Conservation (phyloP, 2,329 filamentous ascomycete genomes). For the Ceratocystiopsis brevicomis region DNA sequence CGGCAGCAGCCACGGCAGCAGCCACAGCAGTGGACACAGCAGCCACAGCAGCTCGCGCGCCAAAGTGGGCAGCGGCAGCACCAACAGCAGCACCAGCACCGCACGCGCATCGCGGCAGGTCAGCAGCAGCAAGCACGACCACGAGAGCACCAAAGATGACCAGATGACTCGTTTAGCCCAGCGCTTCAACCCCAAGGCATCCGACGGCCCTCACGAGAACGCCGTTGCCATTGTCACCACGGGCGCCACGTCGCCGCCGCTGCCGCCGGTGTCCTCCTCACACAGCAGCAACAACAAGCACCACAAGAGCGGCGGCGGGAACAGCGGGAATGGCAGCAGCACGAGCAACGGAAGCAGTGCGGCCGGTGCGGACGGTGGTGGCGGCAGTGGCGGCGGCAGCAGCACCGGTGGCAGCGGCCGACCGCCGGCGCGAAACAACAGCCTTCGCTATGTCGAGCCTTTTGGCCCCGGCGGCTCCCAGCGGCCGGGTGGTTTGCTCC, state of each 20-base stretch:
- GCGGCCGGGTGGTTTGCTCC: not conserved
- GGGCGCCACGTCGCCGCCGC: not conserved
- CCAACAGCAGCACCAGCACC: not conserved
- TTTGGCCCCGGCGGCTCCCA: not conserved
- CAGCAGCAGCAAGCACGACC: not conserved
- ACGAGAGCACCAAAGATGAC: constrained; percentile 1
- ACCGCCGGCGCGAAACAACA: too few species aligned
- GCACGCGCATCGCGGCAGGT: not conserved
- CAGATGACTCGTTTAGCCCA: constrained; percentile 14
- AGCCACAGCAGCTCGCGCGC: not conserved
- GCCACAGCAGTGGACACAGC: not conserved
- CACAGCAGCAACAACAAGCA: not conserved
- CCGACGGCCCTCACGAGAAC: not conserved
- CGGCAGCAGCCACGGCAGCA: not conserved
- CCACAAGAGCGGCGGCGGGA: not conserved
- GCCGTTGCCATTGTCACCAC: not conserved
- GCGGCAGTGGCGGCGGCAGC: constrained; percentile 12
- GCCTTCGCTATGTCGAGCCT: not conserved
- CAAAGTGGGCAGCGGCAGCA: not conserved
- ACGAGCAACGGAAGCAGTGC: constrained; percentile 11
- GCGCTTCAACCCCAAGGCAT: constrained; percentile 10
- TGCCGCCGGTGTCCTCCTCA: not conserved
- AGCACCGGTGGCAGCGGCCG: not conserved
- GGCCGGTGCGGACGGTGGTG: constrained; percentile 2
- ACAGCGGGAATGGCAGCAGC: constrained; percentile 1